These are phyloP conservation scores for Lactifluus pinguis DNA, from an alignment of 768 basidiomycete species.

Conservation along the genomic window DNA sequence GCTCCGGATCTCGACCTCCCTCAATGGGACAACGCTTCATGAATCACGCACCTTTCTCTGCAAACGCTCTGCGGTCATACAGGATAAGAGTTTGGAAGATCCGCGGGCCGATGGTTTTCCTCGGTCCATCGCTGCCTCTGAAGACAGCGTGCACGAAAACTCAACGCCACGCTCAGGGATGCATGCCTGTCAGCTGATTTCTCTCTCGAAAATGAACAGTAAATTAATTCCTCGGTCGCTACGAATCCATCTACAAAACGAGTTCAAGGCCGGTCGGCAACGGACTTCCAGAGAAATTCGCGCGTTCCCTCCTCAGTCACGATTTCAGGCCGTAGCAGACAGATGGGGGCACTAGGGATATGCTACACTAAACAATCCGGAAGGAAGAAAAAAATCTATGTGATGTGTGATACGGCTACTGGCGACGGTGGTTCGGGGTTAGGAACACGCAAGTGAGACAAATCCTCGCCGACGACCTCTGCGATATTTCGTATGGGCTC, in stretches of 20 bases:
- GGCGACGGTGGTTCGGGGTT: slow-evolving; percentile 1
- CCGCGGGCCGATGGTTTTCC: not conserved
- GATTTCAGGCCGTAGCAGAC: not conserved
- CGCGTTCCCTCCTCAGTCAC: not conserved
- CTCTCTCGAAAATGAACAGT: not conserved
- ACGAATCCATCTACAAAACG: not conserved
- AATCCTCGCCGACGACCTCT: slow-evolving; percentile 55
- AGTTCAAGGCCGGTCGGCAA: not conserved
- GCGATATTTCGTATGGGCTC: slow-evolving; percentile 65
- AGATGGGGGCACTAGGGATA: not conserved
- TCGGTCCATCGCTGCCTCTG: not conserved
- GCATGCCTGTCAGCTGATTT: not conserved
- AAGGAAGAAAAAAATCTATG: not conserved
- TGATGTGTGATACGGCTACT: not conserved
- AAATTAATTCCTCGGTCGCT: not conserved
- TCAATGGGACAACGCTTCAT: too few relatives aligned
- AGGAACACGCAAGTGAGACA: slow-evolving; percentile 18
- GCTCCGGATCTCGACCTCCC: not conserved
- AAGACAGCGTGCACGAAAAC: not conserved
- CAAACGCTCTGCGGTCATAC: not conserved
- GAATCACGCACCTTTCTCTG: not conserved
- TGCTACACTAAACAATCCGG: not conserved
- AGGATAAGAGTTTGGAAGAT: not conserved
- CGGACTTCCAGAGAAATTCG: not conserved
- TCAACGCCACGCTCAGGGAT: not conserved